Percentiles rank a stretch among this genome's conserved stretches.
Conservation (phyloP, 495 filamentous ascomycete species). For the Pseudevernia furfuracea region DNA sequence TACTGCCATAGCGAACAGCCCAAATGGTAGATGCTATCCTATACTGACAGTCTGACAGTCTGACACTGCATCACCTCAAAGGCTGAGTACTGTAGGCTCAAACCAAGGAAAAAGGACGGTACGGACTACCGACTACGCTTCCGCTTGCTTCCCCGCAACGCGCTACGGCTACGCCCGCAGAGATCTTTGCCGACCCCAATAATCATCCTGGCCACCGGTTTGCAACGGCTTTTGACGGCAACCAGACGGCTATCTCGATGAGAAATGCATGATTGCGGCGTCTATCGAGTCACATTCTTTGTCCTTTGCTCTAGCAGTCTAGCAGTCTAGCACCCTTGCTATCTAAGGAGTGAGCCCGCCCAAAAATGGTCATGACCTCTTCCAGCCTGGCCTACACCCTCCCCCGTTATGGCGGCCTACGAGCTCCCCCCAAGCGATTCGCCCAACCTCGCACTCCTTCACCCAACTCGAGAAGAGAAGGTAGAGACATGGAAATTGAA, state of each 20-base stretch:
- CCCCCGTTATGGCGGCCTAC: conserved; percentile 2
- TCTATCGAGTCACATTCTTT: neutral
- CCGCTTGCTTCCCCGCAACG: neutral
- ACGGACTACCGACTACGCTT: no score
- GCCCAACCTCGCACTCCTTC: conserved; percentile 55
- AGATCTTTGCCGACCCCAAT: neutral
- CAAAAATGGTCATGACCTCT: neutral
- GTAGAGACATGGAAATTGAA: conserved; percentile 57
- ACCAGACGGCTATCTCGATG: neutral
- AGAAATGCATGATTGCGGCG: neutral
- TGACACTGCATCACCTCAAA: neutral
- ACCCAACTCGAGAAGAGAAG: conserved; percentile 60
- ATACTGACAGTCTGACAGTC: no score
- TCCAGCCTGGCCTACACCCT: neutral
- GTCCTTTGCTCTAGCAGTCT: neutral
- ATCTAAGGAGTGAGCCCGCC: neutral
- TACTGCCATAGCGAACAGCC: neutral
- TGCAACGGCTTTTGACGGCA: neutral
- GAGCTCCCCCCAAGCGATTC: conserved; percentile 51
- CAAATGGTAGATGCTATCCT: neutral
- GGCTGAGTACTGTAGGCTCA: no score
- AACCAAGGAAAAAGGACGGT: neutral
- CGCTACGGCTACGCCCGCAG: neutral
- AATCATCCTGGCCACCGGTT: neutral
- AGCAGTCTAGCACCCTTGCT: no score